Evolutionary conservation across 2,329 filamentous ascomycete genomes (phyloP).

Genomic region (Paraphaeosphaeria sporulosa): DNA sequence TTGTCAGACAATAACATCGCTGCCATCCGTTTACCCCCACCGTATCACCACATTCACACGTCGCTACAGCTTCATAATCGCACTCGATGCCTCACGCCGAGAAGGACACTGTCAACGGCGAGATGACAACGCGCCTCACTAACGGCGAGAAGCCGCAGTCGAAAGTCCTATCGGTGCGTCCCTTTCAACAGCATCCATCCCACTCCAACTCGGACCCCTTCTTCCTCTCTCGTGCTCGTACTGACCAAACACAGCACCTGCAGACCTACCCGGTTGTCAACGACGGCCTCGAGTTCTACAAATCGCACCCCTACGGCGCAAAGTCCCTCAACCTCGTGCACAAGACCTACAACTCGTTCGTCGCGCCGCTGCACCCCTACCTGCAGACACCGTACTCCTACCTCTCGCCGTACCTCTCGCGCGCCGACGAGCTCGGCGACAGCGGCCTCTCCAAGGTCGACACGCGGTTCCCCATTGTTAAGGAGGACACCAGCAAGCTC

Average conservation of each 20-base stretch:
- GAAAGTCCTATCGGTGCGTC: conserved; percentile 50
- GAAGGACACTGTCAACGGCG: conserved; percentile 37
- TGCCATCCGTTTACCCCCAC: not conserved
- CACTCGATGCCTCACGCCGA: conserved; percentile 44
- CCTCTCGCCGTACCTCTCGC: conserved; percentile 83
- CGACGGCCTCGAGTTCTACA: conserved; percentile 80
- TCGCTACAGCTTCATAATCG: conserved; percentile 1
- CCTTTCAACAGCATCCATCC: conserved; percentile 12
- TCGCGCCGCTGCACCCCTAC: conserved; percentile 80
- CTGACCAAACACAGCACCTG: conserved; percentile 70
- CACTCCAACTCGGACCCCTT: conserved; percentile 15
- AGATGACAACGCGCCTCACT: conserved; percentile 43
- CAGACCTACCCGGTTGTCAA: conserved; percentile 83
- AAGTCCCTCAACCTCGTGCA: conserved; percentile 80
- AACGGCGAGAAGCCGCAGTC: conserved; percentile 52
- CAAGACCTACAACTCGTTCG: conserved; percentile 77
- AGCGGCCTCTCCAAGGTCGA: conserved; percentile 47
- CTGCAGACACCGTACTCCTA: conserved; percentile 81
- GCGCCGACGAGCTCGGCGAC: conserved; percentile 69
- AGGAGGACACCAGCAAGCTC: conserved; percentile 57
- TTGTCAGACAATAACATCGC: not conserved
- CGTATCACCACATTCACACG: not conserved
- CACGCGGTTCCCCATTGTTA: conserved; percentile 53
- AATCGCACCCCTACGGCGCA: conserved; percentile 81
- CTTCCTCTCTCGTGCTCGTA: not conserved